phyloP scores from a whole-genome alignment of 331 rosid species.

The Stylosanthes scabra region DNA sequence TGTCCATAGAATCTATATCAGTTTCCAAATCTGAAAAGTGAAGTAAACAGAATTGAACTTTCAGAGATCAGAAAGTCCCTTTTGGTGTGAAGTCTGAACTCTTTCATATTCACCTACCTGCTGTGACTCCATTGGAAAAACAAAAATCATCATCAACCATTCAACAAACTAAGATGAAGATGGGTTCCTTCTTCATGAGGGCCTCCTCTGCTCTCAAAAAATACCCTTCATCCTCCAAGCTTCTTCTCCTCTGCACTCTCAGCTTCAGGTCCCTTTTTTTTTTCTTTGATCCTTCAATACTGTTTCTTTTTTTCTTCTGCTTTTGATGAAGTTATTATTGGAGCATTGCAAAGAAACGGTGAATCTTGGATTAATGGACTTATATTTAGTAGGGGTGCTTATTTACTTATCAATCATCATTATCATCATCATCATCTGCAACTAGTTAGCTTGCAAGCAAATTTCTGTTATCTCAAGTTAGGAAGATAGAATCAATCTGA shows the following conservation, averaged over 20 bases:
- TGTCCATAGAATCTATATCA: not conserved
- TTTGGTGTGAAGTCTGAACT: not conserved
- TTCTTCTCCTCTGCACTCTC: slow-evolving; percentile 72
- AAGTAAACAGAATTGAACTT: not conserved
- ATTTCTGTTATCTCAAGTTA: not conserved
- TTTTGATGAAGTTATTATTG: not conserved
- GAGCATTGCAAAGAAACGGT: not conserved
- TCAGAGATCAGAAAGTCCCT: not conserved
- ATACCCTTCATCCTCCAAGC: slow-evolving; percentile 55
- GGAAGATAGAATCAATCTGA: not conserved
- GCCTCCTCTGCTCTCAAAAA: slow-evolving; percentile 58
- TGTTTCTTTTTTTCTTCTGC: not conserved
- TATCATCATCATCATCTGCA: too few relatives aligned
- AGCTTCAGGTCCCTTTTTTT: slow-evolving; percentile 77
- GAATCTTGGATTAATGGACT: not conserved
- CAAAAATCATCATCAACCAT: not conserved
- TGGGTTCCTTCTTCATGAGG: slow-evolving; percentile 63
- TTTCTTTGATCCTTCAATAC: not conserved
- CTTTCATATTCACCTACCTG: not conserved
- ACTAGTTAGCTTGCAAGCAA: not conserved
- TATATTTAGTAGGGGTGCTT: not conserved
- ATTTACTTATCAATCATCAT: not conserved
- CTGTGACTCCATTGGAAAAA: not conserved
- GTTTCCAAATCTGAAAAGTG: not conserved
- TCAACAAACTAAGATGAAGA: slow-evolving; percentile 46